Evolutionary conservation across 306 rosid species (phyloP).

Genomic region (Prunus armeniaca): DNA sequence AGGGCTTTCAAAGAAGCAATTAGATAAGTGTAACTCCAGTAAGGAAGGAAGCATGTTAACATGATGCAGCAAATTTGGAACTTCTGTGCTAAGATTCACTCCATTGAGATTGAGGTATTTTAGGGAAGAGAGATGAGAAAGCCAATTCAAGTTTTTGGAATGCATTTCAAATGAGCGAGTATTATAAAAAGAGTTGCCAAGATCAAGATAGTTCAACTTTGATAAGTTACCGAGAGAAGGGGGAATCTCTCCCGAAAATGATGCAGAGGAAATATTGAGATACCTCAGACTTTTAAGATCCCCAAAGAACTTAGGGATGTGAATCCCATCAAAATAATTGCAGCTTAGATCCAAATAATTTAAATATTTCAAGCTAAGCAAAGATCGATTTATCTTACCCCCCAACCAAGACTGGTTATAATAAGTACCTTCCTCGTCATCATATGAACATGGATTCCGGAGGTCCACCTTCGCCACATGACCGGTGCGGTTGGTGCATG

Average conservation of each 20-base stretch:
- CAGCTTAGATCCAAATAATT: not conserved
- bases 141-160: too few species aligned
- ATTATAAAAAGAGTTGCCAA: too few species aligned
- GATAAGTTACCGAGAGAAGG: constrained; percentile 16
- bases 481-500: too few species aligned
- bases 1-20: not conserved
- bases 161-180: rapidly evolving
- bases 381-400: not conserved
- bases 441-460: too few species aligned
- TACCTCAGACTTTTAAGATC: not conserved
- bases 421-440: too few species aligned
- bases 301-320: not conserved
- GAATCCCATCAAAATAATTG: not conserved
- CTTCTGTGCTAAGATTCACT: constrained; percentile 5
- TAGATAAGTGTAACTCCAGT: not conserved
- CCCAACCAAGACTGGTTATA: too few species aligned
- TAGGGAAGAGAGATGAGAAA: too few species aligned
- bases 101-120: too few species aligned
- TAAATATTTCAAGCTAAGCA: not conserved
- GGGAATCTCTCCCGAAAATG: constrained; percentile 8
- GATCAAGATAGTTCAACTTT: constrained; percentile 15
- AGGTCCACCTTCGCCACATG: too few species aligned
- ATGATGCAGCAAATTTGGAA: not conserved
- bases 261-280: constrained; percentile 13
- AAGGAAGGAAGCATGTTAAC: constrained; percentile 26